Conservation (phyloP, 306 rosid species). For the Ormosia semicastrata region DNA sequence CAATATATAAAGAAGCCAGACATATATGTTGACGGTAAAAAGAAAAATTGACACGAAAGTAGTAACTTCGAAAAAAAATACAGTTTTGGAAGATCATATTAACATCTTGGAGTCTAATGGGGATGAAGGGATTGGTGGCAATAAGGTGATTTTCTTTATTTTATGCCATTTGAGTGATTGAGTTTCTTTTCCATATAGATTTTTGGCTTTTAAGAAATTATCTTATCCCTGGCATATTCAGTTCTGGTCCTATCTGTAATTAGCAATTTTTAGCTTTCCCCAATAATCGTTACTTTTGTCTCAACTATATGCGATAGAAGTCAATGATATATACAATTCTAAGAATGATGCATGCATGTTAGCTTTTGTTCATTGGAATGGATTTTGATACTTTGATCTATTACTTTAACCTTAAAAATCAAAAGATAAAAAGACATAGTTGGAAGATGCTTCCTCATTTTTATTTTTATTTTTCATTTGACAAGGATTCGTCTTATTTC, state of each 20-base stretch:
- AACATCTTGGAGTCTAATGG: conserved; percentile 11
- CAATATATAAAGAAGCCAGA: too few species aligned
- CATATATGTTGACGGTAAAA: too few species aligned
- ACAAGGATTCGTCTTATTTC: not conserved
- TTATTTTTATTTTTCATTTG: too few species aligned
- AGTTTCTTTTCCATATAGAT: not conserved
- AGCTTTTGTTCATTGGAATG: not conserved
- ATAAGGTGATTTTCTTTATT: conserved; percentile 31
- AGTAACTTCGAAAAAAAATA: not conserved
- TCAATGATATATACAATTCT: not conserved
- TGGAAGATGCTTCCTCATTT: not conserved
- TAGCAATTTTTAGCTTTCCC: not conserved
- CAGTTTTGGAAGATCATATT: conserved; percentile 14
- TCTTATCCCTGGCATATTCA: not conserved
- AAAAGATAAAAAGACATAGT: not conserved
- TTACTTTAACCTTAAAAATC: not conserved
- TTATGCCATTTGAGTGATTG: not conserved
- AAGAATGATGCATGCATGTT: not conserved
- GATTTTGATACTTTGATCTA: not conserved
- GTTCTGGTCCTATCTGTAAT: not conserved
- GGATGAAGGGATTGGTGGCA: conserved; percentile 20
- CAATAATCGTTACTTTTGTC: not conserved
- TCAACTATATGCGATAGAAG: too few species aligned
- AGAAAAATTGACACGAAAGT: conserved; percentile 9
- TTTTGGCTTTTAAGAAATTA: not conserved